Base-by-base conservation (phyloP, 192 early-diverging fungal species). In the Coemansia sp. region DNA sequence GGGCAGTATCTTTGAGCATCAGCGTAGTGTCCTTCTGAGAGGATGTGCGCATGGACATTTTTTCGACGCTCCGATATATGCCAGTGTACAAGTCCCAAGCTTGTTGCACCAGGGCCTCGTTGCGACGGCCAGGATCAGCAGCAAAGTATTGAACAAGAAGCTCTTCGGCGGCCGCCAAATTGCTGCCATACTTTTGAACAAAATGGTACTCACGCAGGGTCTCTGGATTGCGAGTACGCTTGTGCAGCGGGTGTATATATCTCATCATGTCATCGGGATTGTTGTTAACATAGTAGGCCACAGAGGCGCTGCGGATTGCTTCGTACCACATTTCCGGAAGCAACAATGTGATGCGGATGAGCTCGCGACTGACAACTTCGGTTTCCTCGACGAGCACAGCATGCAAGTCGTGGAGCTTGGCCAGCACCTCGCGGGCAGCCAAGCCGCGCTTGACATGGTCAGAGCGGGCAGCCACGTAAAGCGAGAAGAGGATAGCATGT, bases 311-410 rank as follows among this genome's bases (percentile, higher is more conserved):
- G 62, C 93, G 89, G 12, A 99, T 73, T 5, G 93, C 91, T 60
- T 97, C 94, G 52, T 92, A 88, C 97, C 97, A 99, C 91, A 95
- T 91, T 77, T 99, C 97, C 34, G 94, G 92, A 90, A 94, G 95
- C 38, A 96, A 69, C 61, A 97, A 91, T 5, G 97, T 93, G 8
- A 96, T 91, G n/a, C 96, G 88, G 67, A 98, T 96, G 23, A 99
- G 85, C 68, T 99, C 97, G 69, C 94, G 90, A 70, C 92, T 93
- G 31, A 99, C 96, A 23, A 98, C 72, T 7, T 96, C 74, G 7
- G 94, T 96, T 83, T 92, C 69, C 47, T 96, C 92, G 7, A 99
- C 95, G 56, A 99, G 82, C 23, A 82, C 62, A 10, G 94, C 84
- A 58, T 87, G 88, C 71, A 94, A 87, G 41, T 89, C 83, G 16